Evolutionary conservation across 2,329 filamentous ascomycete species (phyloP).

Genomic region (Botrytis byssoidea): DNA sequence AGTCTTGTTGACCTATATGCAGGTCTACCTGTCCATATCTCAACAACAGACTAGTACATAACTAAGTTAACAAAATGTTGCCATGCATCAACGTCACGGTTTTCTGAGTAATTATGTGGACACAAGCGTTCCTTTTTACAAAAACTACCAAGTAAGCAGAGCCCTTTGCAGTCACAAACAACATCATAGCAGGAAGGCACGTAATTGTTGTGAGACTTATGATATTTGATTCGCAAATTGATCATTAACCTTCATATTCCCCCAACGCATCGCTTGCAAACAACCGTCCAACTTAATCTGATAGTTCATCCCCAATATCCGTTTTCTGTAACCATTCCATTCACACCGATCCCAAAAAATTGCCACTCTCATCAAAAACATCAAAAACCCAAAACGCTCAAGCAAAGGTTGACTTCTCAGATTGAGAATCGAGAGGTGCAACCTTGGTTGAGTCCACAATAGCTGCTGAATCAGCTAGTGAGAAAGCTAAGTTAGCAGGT

Average conservation of each 20-base stretch:
- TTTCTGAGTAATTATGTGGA: background rate
- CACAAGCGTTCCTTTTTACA: background rate
- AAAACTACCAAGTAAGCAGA: background rate
- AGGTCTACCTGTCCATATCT: background rate
- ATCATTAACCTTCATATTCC: conserved; percentile 1
- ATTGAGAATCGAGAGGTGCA: conserved; percentile 33
- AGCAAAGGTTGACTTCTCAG: conserved; percentile 32
- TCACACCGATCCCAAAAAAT: background rate
- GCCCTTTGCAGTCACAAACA: background rate
- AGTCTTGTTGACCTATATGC: background rate
- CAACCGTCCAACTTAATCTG: background rate
- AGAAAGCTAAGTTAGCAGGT: conserved; percentile 31
- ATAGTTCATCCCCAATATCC: conserved; percentile 20
- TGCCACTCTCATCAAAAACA: conserved; percentile 1
- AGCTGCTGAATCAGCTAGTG: conserved; percentile 28
- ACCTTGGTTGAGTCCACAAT: conserved; percentile 34
- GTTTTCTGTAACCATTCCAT: conserved; percentile 17
- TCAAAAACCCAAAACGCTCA: conserved; percentile 21
- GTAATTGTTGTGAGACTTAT: background rate
- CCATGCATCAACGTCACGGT: background rate
- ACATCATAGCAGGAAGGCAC: background rate
- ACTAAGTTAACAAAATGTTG: background rate
- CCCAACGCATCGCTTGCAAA: conserved; percentile 12
- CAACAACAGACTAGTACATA: background rate
- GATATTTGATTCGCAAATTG: background rate